A percentile compares a stretch with the other conserved stretches of the same genome.
These are phyloP conservation scores for Pinus tabuliformis DNA, from an alignment of 75 land plant species.

Conservation along the genomic window DNA sequence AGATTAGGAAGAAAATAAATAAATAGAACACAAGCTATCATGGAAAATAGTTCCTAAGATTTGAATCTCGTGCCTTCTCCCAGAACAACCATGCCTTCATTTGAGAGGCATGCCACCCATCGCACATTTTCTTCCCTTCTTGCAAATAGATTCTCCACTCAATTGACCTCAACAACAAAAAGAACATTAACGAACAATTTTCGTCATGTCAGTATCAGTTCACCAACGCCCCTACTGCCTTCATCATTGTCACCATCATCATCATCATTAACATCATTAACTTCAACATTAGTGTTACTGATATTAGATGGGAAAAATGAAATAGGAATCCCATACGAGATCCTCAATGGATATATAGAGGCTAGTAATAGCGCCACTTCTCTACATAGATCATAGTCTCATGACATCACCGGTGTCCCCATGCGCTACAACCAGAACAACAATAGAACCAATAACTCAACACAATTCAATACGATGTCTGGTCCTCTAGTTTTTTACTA, in stretches of 20 bases:
- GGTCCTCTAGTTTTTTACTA: conserved; percentile 80
- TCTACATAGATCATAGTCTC: conserved; percentile 20
- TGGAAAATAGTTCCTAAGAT: background rate
- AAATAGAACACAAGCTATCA: background rate
- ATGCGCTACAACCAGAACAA: conserved; percentile 1
- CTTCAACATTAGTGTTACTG: background rate
- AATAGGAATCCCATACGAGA: background rate
- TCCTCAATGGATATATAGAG: conserved; percentile 11
- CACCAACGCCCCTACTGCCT: conserved; percentile 13
- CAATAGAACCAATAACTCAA: conserved; percentile 12
- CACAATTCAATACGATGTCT: conserved; percentile 70
- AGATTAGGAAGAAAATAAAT: no score
- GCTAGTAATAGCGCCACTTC: conserved; percentile 8
- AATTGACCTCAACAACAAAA: conserved; percentile 6
- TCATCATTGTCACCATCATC: conserved; percentile 7
- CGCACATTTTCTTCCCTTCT: conserved; percentile 18
- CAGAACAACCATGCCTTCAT: background rate
- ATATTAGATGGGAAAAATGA: background rate
- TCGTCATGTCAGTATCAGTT: background rate
- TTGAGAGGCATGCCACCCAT: background rate
- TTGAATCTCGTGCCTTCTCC: background rate
- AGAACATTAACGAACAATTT: background rate
- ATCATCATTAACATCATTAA: background rate
- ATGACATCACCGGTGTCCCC: background rate
- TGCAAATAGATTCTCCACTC: conserved; percentile 16